A percentile compares a stretch with the other conserved stretches of the same genome.
phyloP scores from a whole-genome alignment of 495 filamentous ascomycete species.

The Lasiosphaeria hispida region DNA sequence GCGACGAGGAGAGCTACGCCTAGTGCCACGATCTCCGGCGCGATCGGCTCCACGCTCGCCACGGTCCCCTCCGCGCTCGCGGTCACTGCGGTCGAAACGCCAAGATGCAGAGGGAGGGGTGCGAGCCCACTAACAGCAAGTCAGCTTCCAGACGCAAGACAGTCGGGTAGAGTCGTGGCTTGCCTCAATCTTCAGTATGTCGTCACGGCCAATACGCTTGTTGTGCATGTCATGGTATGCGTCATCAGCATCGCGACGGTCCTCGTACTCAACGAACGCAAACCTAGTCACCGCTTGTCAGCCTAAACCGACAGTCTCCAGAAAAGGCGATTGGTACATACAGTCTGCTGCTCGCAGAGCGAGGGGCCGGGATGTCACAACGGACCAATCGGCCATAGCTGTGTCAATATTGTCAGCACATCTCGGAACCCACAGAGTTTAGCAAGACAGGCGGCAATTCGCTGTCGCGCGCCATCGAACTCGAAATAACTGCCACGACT shows the following conservation, averaged over 20 bases:
- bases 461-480: conserved; percentile 29
- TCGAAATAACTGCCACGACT: conserved; percentile 29
- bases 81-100: conserved; percentile 74
- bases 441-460: conserved; percentile 16
- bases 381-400: conserved; percentile 98
- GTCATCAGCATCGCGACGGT: conserved; percentile 97
- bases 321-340: conserved; percentile 53
- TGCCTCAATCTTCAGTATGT: conserved; percentile 97
- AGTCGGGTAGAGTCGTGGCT: conserved; percentile 21
- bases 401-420: conserved; percentile 40
- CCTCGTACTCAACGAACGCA: conserved; percentile 99
- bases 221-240: conserved; percentile 99
- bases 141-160: conserved; percentile 20
- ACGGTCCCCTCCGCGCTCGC: conserved; percentile 6
- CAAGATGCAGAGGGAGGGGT: conserved; percentile 98
- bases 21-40: conserved; percentile 51
- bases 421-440: conserved; percentile 24
- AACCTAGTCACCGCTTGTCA: conserved; percentile 57
- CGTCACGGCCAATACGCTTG: conserved; percentile 94
- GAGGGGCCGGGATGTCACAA: conserved; percentile 96
- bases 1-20: conserved; percentile 57
- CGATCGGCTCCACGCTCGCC: conserved; percentile 25
- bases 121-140: conserved; percentile 77
- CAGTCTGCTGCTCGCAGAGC: conserved; percentile 89
- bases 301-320: background rate